Conservation (phyloP, 2,329 filamentous ascomycete species). For the Pseudohalonectria lignicola region DNA sequence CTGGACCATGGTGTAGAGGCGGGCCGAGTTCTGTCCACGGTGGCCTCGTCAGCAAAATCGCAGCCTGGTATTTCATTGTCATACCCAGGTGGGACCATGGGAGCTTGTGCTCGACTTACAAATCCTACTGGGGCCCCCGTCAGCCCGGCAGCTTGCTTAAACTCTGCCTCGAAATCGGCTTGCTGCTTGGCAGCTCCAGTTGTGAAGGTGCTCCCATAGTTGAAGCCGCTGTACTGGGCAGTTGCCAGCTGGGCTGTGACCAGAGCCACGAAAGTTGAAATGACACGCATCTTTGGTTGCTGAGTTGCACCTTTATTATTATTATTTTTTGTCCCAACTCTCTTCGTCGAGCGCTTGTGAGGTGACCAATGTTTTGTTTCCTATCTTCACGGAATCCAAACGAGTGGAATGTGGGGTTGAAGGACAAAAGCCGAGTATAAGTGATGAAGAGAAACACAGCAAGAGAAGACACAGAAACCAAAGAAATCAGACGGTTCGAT, state of each 20-base stretch:
- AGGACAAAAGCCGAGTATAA: neutral
- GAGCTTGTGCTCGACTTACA: too few relatives aligned
- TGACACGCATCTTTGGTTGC: neutral
- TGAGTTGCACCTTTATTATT: too few relatives aligned
- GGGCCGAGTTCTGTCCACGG: neutral
- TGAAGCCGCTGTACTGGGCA: slow-evolving; percentile 52
- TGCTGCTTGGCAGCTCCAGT: slow-evolving; percentile 49
- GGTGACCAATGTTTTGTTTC: too few relatives aligned
- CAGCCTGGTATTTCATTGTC: too few relatives aligned
- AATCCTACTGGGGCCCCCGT: neutral
- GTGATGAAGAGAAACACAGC: neutral
- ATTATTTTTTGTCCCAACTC: too few relatives aligned
- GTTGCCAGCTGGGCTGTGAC: slow-evolving; percentile 17
- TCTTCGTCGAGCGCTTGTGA: too few relatives aligned
- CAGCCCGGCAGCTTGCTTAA: neutral
- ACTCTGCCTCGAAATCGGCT: slow-evolving; percentile 36
- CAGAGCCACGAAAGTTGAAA: slow-evolving; percentile 18
- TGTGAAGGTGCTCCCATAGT: slow-evolving; percentile 56
- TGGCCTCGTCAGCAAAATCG: too few relatives aligned
- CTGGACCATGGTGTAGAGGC: slow-evolving; percentile 64
- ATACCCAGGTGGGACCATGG: too few relatives aligned
- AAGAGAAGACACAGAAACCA: neutral
- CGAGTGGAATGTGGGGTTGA: neutral
- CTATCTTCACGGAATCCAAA: neutral
- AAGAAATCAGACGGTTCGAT: too few relatives aligned